Conservation (phyloP, 805 yeast genomes). For the Candida sithepensis region DNA sequence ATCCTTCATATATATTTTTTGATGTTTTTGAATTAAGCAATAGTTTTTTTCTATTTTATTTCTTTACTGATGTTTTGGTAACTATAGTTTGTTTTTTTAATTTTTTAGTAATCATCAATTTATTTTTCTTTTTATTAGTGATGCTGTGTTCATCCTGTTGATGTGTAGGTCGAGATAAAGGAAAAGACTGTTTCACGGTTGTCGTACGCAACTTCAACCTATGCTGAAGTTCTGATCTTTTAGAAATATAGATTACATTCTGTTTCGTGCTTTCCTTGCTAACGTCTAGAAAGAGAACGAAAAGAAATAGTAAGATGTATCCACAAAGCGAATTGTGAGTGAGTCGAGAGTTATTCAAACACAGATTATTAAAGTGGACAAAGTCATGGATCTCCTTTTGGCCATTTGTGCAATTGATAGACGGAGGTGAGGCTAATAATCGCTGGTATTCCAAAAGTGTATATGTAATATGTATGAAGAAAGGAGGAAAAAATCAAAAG, state of each 20-base stretch:
- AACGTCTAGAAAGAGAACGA: too few species aligned
- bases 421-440: conserved; percentile 27
- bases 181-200: too few species aligned
- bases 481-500: conserved; percentile 9
- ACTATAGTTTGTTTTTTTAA: too few species aligned
- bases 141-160: too few species aligned
- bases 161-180: too few species aligned
- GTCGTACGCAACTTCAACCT: too few species aligned
- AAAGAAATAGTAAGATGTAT: conserved; percentile 7
- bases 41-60: background rate
- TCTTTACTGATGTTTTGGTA: too few species aligned
- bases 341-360: conserved; percentile 7
- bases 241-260: too few species aligned
- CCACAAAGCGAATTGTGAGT: conserved; percentile 33
- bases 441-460: conserved; percentile 42
- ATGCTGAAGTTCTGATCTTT: too few species aligned
- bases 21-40: background rate
- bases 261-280: too few species aligned
- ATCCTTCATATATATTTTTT: conserved; percentile 10
- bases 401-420: conserved; percentile 38
- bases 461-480: conserved; percentile 22
- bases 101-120: too few species aligned
- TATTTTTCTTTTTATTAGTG: too few species aligned
- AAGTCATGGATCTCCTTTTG: conserved; percentile 31
- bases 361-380: conserved; percentile 28